Evolutionary conservation across 164 flowering plant species (phyloP), one percentile per base, ranked within the genome.

Genomic region (Chimonanthus salicifolius): DNA sequence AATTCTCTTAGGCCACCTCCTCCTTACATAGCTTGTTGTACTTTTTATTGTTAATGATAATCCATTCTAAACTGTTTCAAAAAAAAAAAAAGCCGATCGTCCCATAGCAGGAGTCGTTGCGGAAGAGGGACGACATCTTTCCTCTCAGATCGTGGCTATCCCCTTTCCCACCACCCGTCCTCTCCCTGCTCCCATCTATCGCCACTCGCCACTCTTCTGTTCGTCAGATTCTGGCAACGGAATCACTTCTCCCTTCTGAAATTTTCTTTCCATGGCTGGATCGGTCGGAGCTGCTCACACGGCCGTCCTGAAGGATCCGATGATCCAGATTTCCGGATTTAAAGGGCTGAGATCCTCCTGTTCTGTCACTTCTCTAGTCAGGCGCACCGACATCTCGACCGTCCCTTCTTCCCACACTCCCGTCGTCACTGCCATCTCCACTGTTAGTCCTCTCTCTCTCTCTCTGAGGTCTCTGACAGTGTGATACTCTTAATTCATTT

Each of bases 221-320:
- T 51, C 58, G 3, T 51, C 33, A 33, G 33, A 33, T 1, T 58
- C 16, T 10, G 62, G 11, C 11, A 9, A n/a, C 16, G 62, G 62
- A 58, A 10, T 58, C 62, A n/a, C 21, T 20, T 63, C 11, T 20
- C 6, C 62, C 21, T 71, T 33, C 33, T 20, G 7, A 3, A 47
- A 43, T 1, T 46, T 63, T 6, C 9, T 44, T 77, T 8, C 44
- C 15, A 89, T 86, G 94, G 83, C 83, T 84, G 73, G 90, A 73
- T 78, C 92, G 75, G 77, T 88, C n/a, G 90, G 89, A 77, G 85
- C 88, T 62, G 83, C 89, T 49, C 82, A 77, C 79, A 43, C 85
- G 4, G 82, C 80, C 63, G 68, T 84, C 11, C 50, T 76, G 69
- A 81, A 74, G 69, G 91, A 91, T 62, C 71, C 87, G 10, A 85